Conservation (phyloP, 2,329 filamentous ascomycete genomes). For the Emericellopsis atlantica region DNA sequence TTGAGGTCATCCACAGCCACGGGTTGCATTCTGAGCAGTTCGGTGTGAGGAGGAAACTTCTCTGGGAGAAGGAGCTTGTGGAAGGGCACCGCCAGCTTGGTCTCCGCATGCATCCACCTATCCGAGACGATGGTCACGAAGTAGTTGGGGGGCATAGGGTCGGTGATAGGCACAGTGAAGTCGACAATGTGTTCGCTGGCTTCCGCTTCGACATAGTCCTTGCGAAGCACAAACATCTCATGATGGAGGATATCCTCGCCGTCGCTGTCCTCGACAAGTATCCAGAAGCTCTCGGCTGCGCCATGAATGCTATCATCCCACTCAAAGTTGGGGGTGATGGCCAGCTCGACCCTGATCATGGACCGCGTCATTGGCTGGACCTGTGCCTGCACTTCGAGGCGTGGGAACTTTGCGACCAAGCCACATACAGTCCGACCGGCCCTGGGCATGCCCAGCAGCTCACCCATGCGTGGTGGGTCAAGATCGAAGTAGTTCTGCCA, state of each 20-base stretch:
- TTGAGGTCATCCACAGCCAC: constrained; percentile 84
- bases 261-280: constrained; percentile 92
- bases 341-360: constrained; percentile 80
- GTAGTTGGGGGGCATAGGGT: constrained; percentile 97
- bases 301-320: constrained; percentile 92
- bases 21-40: constrained; percentile 81
- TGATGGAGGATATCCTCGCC: constrained; percentile 93
- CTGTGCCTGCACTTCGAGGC: constrained; percentile 83
- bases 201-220: constrained; percentile 75
- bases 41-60: constrained; percentile 90
- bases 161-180: constrained; percentile 90
- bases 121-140: constrained; percentile 93
- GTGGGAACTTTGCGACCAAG: constrained; percentile 83
- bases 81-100: constrained; percentile 84
- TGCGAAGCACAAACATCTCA: constrained; percentile 84
- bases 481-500: constrained; percentile 94
- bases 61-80: constrained; percentile 90
- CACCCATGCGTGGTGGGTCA: constrained; percentile 91
- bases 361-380: constrained; percentile 92
- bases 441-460: constrained; percentile 81
- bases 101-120: constrained; percentile 97
- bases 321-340: constrained; percentile 85
- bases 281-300: constrained; percentile 86
- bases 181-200: constrained; percentile 90
- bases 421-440: constrained; percentile 76